phyloP scores from a whole-genome alignment of 2,329 filamentous ascomycete genomes.

The Alternaria atra region DNA sequence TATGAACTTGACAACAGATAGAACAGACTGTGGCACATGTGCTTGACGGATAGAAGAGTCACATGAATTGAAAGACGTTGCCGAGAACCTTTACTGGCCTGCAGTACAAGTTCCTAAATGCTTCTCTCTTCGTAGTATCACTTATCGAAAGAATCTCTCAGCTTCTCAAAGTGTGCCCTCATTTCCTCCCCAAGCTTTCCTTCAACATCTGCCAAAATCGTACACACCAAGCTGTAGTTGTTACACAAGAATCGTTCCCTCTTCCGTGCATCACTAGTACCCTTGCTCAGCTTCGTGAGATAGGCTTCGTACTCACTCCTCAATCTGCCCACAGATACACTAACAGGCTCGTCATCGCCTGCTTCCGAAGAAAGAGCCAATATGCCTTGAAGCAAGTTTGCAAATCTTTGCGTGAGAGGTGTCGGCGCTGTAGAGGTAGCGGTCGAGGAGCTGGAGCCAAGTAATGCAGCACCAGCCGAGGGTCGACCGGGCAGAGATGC shows the following conservation, averaged over 20 bases:
- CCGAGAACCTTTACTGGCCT: neutral
- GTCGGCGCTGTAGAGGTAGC: constrained; percentile 82
- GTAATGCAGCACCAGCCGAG: constrained; percentile 44
- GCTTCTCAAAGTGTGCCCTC: constrained; percentile 74
- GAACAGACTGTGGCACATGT: neutral
- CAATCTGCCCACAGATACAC: constrained; percentile 78
- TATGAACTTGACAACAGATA: neutral
- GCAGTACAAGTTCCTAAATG: neutral
- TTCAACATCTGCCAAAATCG: constrained; percentile 78
- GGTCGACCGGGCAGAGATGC: constrained; percentile 52
- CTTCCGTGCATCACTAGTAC: constrained; percentile 80
- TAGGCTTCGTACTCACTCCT: constrained; percentile 85
- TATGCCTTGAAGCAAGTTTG: constrained; percentile 87
- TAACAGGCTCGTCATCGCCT: constrained; percentile 92
- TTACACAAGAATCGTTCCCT: constrained; percentile 90
- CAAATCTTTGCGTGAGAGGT: constrained; percentile 92
- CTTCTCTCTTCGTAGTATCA: neutral
- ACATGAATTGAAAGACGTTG: neutral
- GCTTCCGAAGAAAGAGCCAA: constrained; percentile 85
- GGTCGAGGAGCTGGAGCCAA: constrained; percentile 54
- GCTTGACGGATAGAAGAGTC: neutral
- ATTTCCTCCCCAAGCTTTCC: constrained; percentile 80
- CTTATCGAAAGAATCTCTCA: constrained; percentile 56
- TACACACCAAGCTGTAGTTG: constrained; percentile 93
- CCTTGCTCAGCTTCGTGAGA: constrained; percentile 77